Percentiles rank a stretch among this genome's conserved stretches.
These are phyloP conservation scores for Butyriboletus loyo DNA, from an alignment of 768 basidiomycete species.

Conservation along the genomic window DNA sequence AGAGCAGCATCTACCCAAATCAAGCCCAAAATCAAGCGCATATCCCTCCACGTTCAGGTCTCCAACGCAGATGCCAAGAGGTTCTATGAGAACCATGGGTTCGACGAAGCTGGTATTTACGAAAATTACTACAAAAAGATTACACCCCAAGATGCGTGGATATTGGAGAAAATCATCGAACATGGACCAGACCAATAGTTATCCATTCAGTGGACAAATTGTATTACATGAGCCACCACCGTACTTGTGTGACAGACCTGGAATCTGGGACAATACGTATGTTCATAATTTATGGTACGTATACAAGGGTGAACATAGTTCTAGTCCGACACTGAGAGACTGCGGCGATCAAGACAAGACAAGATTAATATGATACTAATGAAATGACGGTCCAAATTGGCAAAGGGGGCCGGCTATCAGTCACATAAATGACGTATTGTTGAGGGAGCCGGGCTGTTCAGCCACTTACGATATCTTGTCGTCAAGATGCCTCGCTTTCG, in stretches of 20 bases:
- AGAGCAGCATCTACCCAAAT: slow-evolving; percentile 55
- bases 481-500: slow-evolving; percentile 46
- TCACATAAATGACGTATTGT: slow-evolving; percentile 11
- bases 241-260: slow-evolving; percentile 17
- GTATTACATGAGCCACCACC: slow-evolving; percentile 22
- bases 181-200: slow-evolving; percentile 25
- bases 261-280: slow-evolving; percentile 15
- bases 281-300: slow-evolving; percentile 31
- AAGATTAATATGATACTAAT: slow-evolving; percentile 25
- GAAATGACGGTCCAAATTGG: slow-evolving; percentile 22
- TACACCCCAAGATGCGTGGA: slow-evolving; percentile 79
- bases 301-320: slow-evolving; percentile 24
- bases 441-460: slow-evolving; percentile 14
- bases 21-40: slow-evolving; percentile 61
- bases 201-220: slow-evolving; percentile 19
- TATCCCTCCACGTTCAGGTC: slow-evolving; percentile 87
- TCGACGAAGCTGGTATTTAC: slow-evolving; percentile 61
- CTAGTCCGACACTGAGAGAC: slow-evolving; percentile 10
- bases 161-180: slow-evolving; percentile 63
- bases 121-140: slow-evolving; percentile 90
- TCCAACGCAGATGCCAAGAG: slow-evolving; percentile 72
- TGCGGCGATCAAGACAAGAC: slow-evolving; percentile 20
- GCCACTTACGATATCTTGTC: slow-evolving; percentile 16
- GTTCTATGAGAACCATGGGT: slow-evolving; percentile 85
- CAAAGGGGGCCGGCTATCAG: slow-evolving; percentile 18